These are phyloP conservation scores for Wickerhamiella hasegawae DNA, from an alignment of 805 yeast genomes.

Conservation along the genomic window DNA sequence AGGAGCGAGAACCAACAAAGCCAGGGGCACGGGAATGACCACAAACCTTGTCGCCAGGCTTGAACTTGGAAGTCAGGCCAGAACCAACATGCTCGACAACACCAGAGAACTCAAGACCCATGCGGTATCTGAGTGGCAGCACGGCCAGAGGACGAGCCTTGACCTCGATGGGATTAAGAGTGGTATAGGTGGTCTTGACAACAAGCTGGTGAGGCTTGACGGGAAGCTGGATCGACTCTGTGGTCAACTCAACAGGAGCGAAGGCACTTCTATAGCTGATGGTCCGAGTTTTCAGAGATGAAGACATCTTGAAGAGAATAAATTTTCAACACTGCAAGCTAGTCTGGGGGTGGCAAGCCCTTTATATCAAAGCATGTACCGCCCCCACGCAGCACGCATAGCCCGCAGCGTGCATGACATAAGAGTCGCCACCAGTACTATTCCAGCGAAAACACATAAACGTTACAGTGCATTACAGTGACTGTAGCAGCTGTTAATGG, in stretches of 20 bases:
- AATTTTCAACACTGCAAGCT: too few species aligned
- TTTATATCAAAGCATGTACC: too few species aligned
- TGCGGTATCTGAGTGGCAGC: slow-evolving; percentile 23
- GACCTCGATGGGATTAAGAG: slow-evolving; percentile 53
- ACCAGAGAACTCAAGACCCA: slow-evolving; percentile 61
- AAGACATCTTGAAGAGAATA: too few species aligned
- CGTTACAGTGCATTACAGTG: too few species aligned
- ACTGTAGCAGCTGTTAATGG: too few species aligned
- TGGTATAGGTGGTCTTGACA: slow-evolving; percentile 42
- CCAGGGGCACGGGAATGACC: slow-evolving; percentile 23
- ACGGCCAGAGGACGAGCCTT: slow-evolving; percentile 25
- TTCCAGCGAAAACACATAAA: too few species aligned
- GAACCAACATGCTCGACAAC: slow-evolving; percentile 39
- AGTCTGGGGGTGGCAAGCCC: too few species aligned
- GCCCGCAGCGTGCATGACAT: too few species aligned
- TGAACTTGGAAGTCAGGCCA: slow-evolving; percentile 23
- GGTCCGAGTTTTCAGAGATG: neutral
- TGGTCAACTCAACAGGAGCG: neutral
- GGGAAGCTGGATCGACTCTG: slow-evolving; percentile 19
- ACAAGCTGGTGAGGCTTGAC: slow-evolving; percentile 32
- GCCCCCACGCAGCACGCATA: too few species aligned
- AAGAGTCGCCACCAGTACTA: too few species aligned
- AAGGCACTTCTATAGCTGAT: neutral
- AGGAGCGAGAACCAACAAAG: neutral
- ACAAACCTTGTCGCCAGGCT: slow-evolving; percentile 47